Base-by-base conservation (phyloP, 2,329 filamentous ascomycete genomes). In the Talaromyces sp. region DNA sequence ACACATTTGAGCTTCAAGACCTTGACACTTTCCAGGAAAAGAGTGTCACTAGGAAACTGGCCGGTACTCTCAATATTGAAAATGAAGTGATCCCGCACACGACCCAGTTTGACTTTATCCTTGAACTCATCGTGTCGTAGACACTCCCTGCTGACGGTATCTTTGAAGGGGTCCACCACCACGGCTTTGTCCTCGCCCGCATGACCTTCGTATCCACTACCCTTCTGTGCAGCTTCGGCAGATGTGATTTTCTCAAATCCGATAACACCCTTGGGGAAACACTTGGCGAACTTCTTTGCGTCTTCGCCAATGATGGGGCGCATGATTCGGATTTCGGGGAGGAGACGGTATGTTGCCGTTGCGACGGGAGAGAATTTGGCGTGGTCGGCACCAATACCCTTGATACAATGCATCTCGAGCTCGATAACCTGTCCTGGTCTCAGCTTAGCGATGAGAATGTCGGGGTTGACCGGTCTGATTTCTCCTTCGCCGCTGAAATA, bases 331-430 rank as follows among this genome's bases (percentile, higher is more conserved):
- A 99, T 98, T 70, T 89, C 89, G 8, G 95, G 95, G 74, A 99
- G 82, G 22, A 99, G 85, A 59, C 95, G 88, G 82, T 99, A 99
- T 27, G 90, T 92, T 3, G 95, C 95, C 1, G 95, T 97, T 3
- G 94, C 93, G 41, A 98, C 95, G 56, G 95, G 95, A 0, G 92
- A 97, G 82, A 95, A 99, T 79, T 99, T 99, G 71, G 95, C 90
- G 78, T 99, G 95, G 78, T 99, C 95, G 68, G 90, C 88, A 57
- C 95, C 95, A 70, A 96, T 88, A 67, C 96, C 95, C 81, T 97
- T 96, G 81, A 96, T 88, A 81, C 94, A 95, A 82, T 98, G 93
- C 85, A 96, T 90, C 70, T 91, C 88, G 67, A 97, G 83, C 73
- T 91, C 85, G 72, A 99, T 91, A 71, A 87, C 86, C 82, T 99